These are phyloP conservation scores for Aspergillus funiculosus DNA, from an alignment of 495 filamentous ascomycete species.

Conservation along the genomic window DNA sequence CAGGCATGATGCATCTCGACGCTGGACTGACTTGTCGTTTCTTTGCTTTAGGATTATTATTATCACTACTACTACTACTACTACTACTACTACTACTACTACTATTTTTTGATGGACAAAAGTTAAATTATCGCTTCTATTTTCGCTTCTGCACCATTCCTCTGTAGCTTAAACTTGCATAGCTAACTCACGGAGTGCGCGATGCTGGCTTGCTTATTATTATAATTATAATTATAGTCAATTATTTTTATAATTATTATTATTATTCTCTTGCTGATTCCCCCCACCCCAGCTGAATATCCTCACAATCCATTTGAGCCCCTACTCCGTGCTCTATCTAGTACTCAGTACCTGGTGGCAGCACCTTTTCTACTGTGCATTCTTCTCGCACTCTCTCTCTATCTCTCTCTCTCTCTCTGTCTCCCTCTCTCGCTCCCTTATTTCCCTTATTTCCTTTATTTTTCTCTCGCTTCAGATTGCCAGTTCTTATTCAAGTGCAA, in stretches of 20 bases:
- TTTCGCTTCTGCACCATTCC: conserved; percentile 6
- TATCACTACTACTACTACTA: no score
- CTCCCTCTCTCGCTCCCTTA: conserved; percentile 4
- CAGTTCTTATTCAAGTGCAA: conserved; percentile 3
- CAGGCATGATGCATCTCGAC: conserved; percentile 2
- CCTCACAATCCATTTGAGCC: conserved; percentile 3
- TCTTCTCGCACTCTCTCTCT: no score
- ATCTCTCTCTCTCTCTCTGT: conserved; percentile 8
- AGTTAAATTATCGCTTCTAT: conserved; percentile 8
- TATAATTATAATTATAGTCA: no score
- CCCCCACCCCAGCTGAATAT: conserved; percentile 13
- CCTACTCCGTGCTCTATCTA: conserved; percentile 1
- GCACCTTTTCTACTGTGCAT: no score
- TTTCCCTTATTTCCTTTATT: conserved; percentile 1
- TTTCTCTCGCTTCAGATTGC: conserved; percentile 12
- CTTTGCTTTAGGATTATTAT: background rate
- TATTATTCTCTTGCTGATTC: conserved; percentile 1
- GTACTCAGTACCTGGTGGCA: no score
- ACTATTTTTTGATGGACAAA: conserved; percentile 7
- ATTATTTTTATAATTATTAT: no score
- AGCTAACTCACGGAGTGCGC: conserved; percentile 11
- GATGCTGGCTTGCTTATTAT: conserved; percentile 16
- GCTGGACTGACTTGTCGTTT: conserved; percentile 6
- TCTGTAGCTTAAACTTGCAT: conserved; percentile 12
- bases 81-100: no score